Evolutionary conservation across 768 basidiomycete species (phyloP).

Genomic region (Mycena chlorophos): DNA sequence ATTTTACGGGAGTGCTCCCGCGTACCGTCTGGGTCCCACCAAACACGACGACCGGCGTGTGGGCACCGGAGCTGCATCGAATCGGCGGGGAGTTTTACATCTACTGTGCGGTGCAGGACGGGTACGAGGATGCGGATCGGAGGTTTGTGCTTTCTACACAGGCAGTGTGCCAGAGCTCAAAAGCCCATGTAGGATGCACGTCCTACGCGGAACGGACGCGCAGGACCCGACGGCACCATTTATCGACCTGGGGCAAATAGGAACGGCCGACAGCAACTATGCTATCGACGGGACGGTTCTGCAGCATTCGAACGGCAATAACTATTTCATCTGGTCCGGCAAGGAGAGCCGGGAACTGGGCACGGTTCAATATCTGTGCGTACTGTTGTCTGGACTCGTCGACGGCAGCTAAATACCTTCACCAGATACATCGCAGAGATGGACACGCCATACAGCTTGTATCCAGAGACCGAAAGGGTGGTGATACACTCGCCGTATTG

Average conservation of each 20-base stretch:
- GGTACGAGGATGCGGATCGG: constrained; percentile 5
- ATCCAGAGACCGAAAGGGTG: neutral
- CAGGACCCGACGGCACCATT: constrained; percentile 9
- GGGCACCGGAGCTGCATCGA: constrained; percentile 13
- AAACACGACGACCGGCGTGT: neutral
- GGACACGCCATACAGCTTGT: constrained; percentile 4
- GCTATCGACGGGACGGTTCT: constrained; percentile 9
- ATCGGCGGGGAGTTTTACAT: constrained; percentile 9
- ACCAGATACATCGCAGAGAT: constrained; percentile 15
- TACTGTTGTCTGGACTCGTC: neutral
- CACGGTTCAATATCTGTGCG: constrained; percentile 13
- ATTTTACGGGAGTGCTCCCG: constrained; percentile 8
- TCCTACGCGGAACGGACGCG: constrained; percentile 3
- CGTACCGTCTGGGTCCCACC: constrained; percentile 7
- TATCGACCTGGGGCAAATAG: constrained; percentile 7
- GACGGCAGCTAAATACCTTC: neutral
- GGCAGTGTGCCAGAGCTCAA: neutral
- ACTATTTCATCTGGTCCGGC: constrained; percentile 15
- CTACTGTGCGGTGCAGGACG: constrained; percentile 11
- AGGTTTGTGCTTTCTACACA: neutral
- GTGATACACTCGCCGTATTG: constrained; percentile 12
- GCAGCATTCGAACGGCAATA: constrained; percentile 6
- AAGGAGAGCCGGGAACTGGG: constrained; percentile 8
- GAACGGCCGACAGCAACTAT: constrained; percentile 7
- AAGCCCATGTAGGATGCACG: constrained; percentile 9